Base-by-base conservation (phyloP, 2,329 filamentous ascomycete genomes). In the Sporothrix brasiliensis region DNA sequence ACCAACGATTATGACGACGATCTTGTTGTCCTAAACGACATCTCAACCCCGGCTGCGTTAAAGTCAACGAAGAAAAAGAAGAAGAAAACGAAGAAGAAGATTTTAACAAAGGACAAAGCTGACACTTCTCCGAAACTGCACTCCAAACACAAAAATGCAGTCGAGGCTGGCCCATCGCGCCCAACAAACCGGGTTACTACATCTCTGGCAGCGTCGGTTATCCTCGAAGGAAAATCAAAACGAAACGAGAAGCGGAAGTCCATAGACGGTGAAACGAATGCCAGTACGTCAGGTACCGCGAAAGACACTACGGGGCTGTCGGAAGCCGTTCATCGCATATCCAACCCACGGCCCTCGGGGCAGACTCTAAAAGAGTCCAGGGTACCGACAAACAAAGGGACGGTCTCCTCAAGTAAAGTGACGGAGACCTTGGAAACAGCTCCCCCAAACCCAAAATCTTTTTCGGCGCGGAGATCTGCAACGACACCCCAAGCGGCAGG, bases 401-500 rank as follows among this genome's bases (percentile, higher is more conserved):
- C 44, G 60, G 16, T 11, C n/a, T 6, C 34, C 2, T 21, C 21
- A 11, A n/a, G 49, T 4, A 67, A 27, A 19, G 7, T 47, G 16
- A 14, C 7, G 4, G 27, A 30, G 19, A 47, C 5, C 27, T n/a
- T 52, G 3, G 19, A 27, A 50, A 21, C 16, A 66, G 21, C n/a
- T n/a, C n/a, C 11, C 13, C 21, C 11, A 11, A 53, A 56, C 2
- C 21, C 47, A 4, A 30, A 11, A 10, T 2, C 50, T 27, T 47
- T 54, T 21, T 19, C 41, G 11, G 60, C 34, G 16, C 16, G 58
- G 14, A 70, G 47, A 60, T 58, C 71, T 0, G 54, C 58, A 14
- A 41, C 60, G 10, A 24, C 74, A 75, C 66, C 79, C 74, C 39
- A 77, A 70, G 34, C 65, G n/a, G 53, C 70, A 9, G 73, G 70